Evolutionary conservation across 805 yeast genomes (phyloP), one percentile per base, ranked within the genome.

Genomic region (Saccharomycopsis malanga): DNA sequence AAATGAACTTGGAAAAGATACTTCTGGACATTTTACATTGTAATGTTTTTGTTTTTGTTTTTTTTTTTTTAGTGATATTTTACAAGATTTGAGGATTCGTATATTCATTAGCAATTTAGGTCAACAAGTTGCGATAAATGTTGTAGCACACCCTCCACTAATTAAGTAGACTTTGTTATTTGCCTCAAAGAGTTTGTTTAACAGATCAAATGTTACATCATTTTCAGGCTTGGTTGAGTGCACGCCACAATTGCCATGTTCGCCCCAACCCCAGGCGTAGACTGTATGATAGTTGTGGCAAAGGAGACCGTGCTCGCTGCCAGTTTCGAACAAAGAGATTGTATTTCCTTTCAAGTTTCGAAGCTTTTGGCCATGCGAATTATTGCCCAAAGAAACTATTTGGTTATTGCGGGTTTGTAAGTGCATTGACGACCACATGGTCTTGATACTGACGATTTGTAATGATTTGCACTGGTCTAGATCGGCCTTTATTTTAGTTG

Each of bases 251-350:
- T 91, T 91, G 0, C 98, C 98, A 62, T 91, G 98, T 58, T 93
- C 98, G 12, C 96, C 97, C 98, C 98, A 91, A 0, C 98, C 98
- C 98, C 98, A 93, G 2, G 89, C 73, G 46, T 58, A 66, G 0
- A 88, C 81, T 6, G 48, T 42, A 34, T 62, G 55, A 14, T 59
- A 53, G 1, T 39, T n/a, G 12, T 38, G 49, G 36, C 39, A 2
- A 62, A 58, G 56, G 15, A 88, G 56, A 0, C 93, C 94, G 62
- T 91, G 98, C 59, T 91, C 98, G 61, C 95, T 86, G 0, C 98
- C 98, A 4, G 77, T 71, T 1, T 70, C 67, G 45, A 69, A 67
- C n/a, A n/a, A n/a, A n/a, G n/a, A n/a, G n/a, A n/a, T n/a, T n/a
- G n/a, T n/a, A n/a, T n/a, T n/a, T n/a, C n/a, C n/a, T n/a, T n/a